Base-by-base conservation (phyloP, 805 yeast species). In the Candida boidinii region DNA sequence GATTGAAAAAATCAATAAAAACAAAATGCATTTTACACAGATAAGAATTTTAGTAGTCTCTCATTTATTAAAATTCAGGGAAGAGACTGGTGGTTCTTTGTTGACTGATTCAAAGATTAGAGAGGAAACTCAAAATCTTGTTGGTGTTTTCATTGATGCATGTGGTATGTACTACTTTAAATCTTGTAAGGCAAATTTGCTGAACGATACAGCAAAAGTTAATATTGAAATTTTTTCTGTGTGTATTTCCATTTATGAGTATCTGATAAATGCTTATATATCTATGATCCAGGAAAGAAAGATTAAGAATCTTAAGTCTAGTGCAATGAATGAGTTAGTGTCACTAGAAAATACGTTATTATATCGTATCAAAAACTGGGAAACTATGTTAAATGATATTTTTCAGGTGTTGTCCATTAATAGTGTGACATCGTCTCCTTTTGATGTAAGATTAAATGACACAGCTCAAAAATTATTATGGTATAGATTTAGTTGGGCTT, bases 401-500 rank as follows among this genome's bases (percentile, higher is more conserved):
- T n/a, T n/a, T n/a, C n/a, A n/a, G n/a, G n/a, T n/a, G n/a, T n/a
- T n/a, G n/a, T n/a, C n/a, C n/a, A n/a, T n/a, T n/a, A n/a, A n/a
- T n/a, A n/a, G n/a, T n/a, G n/a, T n/a, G n/a, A n/a, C n/a, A n/a
- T n/a, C n/a, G n/a, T n/a, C n/a, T n/a, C n/a, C n/a, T n/a, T n/a
- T n/a, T n/a, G n/a, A n/a, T n/a, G n/a, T n/a, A n/a, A n/a, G n/a
- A n/a, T n/a, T n/a, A n/a, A n/a, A n/a, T n/a, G n/a, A n/a, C n/a
- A n/a, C n/a, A n/a, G n/a, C n/a, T n/a, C n/a, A n/a, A n/a, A n/a
- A n/a, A n/a, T n/a, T 35, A 17, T 44, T 39, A 24, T 43, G 44
- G 31, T 43, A 66, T 8, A 54, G 77, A 16, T 59, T 56, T 28
- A 47, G 51, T 6, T 79, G 86, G 86, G 54, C 65, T 0, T 48